Evolutionary conservation across 495 filamentous ascomycete genomes (phyloP).

Genomic region (Neohortaea acidophila): DNA sequence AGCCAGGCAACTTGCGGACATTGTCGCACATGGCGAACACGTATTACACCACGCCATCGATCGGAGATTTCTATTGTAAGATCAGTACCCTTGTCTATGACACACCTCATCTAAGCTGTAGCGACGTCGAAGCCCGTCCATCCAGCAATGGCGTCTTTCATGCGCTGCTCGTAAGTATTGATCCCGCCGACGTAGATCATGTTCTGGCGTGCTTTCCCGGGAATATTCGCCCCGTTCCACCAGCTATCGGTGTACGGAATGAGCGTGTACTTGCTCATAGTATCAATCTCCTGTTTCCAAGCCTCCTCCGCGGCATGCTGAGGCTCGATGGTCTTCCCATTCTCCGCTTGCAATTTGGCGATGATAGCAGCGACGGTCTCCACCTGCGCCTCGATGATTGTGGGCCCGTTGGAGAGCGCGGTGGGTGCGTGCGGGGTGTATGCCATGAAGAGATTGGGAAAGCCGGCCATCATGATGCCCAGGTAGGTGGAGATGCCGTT

Average conservation of each 20-base stretch:
- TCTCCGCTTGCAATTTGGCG: conserved; percentile 5
- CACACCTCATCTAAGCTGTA: no score
- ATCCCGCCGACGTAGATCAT: conserved; percentile 19
- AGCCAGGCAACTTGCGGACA: no score
- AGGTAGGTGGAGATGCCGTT: conserved; percentile 17
- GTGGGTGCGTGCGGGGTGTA: conserved; percentile 19
- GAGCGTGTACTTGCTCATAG: conserved; percentile 15
- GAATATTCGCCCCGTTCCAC: conserved; percentile 21
- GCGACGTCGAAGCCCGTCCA: conserved; percentile 22
- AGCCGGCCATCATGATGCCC: conserved; percentile 11
- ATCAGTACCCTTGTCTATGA: no score
- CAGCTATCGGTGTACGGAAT: conserved; percentile 12
- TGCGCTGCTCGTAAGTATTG: conserved; percentile 16
- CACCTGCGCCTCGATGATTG: conserved; percentile 18
- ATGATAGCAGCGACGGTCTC: conserved; percentile 19
- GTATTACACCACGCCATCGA: no score
- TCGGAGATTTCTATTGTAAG: no score
- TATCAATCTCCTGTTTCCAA: conserved; percentile 17
- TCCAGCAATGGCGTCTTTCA: conserved; percentile 15
- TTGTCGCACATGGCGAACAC: no score
- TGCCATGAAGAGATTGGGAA: conserved; percentile 10
- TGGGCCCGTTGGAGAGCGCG: conserved; percentile 20
- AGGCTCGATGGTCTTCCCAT: conserved; percentile 15
- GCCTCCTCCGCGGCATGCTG: conserved; percentile 15
- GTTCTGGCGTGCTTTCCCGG: conserved; percentile 20